Evolutionary conservation across 1,284 basidiomycete genomes (phyloP), one percentile per base, ranked within the genome.

Genomic region (Apiotrichum siamense): DNA sequence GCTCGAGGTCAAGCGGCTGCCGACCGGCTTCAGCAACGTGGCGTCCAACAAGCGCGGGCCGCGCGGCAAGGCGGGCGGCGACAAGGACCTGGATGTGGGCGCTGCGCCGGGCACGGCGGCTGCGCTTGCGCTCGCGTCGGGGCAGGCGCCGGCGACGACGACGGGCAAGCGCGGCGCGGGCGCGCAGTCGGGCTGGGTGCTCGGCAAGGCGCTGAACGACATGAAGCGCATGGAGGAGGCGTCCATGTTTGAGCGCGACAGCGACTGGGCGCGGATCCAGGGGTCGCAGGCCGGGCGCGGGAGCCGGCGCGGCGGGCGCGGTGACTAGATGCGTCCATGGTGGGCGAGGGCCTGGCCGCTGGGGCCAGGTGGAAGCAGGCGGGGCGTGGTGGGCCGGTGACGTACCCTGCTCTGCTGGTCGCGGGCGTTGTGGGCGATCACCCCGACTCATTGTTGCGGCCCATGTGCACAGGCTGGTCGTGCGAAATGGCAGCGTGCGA

Each of bases 201-300:
- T 73, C 20, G 73, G 72, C 31, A 73, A 71, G 63, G 67, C 66
- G 53, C 50, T 75, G 49, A 70, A 69, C 38, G 66, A 67, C 48
- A 57, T 70, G 58, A 67, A 66, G 49, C 66, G 68, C 58, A 71
- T 73, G 69, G 69, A 69, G 36, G 61, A 64, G 39, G 71, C 70
- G 24, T 64, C 58, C 35, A 62, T 72, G 54, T 44, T 73, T 25
- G 70, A 72, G 57, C 63, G 65, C 41, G 71, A 72, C 32, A 68
- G 64, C 54, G 73, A 73, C 52, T 73, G 68, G 67, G 70, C 69
- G 10, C 65, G 73, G 45, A 71, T 73, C 47, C 66, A 74, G 54
- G 71, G 67, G 10, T 56, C 52, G 13, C 55, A 57, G 23, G 37
- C 42, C 1, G 65, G 67, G 7, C 52, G 69, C 26, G 63, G 66